Percentiles rank a stretch among this genome's conserved stretches.
phyloP scores from a whole-genome alignment of 2,329 filamentous ascomycete genomes.

The Diaporthe helianthi region DNA sequence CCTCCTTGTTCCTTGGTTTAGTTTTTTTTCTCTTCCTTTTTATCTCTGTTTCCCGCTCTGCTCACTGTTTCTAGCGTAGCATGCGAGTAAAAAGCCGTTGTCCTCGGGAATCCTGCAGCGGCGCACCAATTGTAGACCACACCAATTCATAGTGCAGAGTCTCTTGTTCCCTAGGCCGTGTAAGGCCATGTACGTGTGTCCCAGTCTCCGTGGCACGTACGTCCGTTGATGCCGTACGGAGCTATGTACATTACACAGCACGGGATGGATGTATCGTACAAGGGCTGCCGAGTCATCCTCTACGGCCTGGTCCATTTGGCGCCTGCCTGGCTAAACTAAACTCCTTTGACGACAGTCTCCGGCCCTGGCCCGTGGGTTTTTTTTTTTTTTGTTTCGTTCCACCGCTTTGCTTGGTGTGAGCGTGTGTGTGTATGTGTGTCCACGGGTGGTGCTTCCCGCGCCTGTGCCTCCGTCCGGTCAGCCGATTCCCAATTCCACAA shows the following conservation, averaged over 20 bases:
- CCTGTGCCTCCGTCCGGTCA: constrained; percentile 9
- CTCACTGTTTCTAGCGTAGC: background rate
- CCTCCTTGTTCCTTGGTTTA: constrained; percentile 27
- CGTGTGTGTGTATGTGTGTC: too few relatives aligned
- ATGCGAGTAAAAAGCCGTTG: constrained; percentile 17
- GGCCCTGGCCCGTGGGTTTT: constrained; percentile 20
- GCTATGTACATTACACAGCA: background rate
- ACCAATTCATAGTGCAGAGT: background rate
- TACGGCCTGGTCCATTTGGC: background rate
- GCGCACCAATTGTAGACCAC: background rate
- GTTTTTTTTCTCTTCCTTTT: background rate
- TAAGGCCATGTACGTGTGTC: background rate
- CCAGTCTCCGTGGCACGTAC: too few relatives aligned
- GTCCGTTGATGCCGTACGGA: background rate
- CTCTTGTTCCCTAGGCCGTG: background rate
- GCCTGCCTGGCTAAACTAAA: constrained; percentile 9
- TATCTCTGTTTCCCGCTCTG: too few relatives aligned
- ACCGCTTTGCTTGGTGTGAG: background rate
- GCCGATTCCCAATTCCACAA: constrained; percentile 15
- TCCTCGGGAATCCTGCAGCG: background rate
- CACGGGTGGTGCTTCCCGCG: constrained; percentile 16
- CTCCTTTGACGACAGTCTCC: constrained; percentile 25
- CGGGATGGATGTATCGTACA: background rate
- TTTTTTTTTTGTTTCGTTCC: constrained; percentile 27
- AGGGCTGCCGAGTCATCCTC: constrained; percentile 10